Conservation (phyloP, 1,284 basidiomycete species). For the Malassezia yamatoensis region DNA sequence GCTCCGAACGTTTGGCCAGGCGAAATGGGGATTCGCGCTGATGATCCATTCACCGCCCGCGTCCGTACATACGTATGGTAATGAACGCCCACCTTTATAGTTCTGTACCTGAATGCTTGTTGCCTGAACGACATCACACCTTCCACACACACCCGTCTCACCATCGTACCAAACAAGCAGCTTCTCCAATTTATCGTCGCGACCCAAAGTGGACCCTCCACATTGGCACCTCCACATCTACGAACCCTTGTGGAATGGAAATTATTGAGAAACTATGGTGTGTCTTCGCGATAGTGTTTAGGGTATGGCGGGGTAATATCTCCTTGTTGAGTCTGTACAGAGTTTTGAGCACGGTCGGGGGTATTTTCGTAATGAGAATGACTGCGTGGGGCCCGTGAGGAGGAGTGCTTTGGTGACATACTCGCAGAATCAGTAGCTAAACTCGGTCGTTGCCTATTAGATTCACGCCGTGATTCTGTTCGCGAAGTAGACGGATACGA, state of each 20-base stretch:
- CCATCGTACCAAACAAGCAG: too few relatives aligned
- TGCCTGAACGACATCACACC: too few relatives aligned
- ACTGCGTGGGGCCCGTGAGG: background rate
- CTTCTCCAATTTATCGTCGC: too few relatives aligned
- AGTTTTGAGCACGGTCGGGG: background rate
- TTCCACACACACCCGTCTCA: too few relatives aligned
- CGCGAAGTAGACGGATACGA: background rate
- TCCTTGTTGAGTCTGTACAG: background rate
- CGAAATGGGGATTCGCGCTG: conserved; percentile 16
- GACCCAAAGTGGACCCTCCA: background rate
- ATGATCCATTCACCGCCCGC: conserved; percentile 4
- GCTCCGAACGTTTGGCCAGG: conserved; percentile 16
- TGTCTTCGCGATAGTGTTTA: background rate
- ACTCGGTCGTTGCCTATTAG: too few relatives aligned
- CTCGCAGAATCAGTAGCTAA: too few relatives aligned
- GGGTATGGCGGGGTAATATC: background rate
- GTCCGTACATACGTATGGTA: conserved; percentile 15
- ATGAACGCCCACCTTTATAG: too few relatives aligned
- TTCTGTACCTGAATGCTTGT: too few relatives aligned
- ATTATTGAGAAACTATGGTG: background rate
- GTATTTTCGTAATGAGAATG: background rate
- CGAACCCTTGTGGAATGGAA: too few relatives aligned
- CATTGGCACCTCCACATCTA: background rate
- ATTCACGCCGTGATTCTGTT: too few relatives aligned
- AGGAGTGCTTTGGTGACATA: background rate